Evolutionary conservation across 2,329 filamentous ascomycete species (phyloP).

Genomic region (Aspergillus clavatus): DNA sequence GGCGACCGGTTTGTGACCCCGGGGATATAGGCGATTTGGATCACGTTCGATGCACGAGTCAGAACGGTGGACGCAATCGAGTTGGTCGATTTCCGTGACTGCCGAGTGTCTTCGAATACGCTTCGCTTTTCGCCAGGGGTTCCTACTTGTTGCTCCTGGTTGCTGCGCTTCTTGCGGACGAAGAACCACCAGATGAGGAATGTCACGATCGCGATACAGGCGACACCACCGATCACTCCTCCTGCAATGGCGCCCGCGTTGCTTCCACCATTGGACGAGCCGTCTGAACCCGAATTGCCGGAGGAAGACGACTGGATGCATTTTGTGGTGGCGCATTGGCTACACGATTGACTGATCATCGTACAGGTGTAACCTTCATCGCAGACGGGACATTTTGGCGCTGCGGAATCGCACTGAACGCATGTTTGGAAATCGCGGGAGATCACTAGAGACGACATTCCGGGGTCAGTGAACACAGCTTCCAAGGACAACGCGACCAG

Average conservation of each 20-base stretch:
- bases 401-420: constrained; percentile 49
- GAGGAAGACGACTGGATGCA: constrained; percentile 48
- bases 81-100: constrained; percentile 72
- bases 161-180: constrained; percentile 68
- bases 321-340: constrained; percentile 53
- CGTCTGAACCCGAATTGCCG: constrained; percentile 18
- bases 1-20: constrained; percentile 90
- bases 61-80: constrained; percentile 94
- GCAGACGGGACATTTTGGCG: constrained; percentile 60
- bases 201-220: constrained; percentile 66
- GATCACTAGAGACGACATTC: constrained; percentile 12
- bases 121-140: constrained; percentile 47
- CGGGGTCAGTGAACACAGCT: constrained; percentile 1
- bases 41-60: constrained; percentile 95
- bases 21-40: constrained; percentile 98
- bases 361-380: constrained; percentile 53
- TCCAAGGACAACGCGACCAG: neutral
- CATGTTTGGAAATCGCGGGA: constrained; percentile 42
- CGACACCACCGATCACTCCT: constrained; percentile 80
- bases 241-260: constrained; percentile 85
- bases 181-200: constrained; percentile 86
- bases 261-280: constrained; percentile 41
- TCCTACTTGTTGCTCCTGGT: constrained; percentile 53
- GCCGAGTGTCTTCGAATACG: constrained; percentile 50
- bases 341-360: constrained; percentile 56